Conservation (phyloP, 371 early-diverging fungal species). For the Choanephora cucurbitarum region DNA sequence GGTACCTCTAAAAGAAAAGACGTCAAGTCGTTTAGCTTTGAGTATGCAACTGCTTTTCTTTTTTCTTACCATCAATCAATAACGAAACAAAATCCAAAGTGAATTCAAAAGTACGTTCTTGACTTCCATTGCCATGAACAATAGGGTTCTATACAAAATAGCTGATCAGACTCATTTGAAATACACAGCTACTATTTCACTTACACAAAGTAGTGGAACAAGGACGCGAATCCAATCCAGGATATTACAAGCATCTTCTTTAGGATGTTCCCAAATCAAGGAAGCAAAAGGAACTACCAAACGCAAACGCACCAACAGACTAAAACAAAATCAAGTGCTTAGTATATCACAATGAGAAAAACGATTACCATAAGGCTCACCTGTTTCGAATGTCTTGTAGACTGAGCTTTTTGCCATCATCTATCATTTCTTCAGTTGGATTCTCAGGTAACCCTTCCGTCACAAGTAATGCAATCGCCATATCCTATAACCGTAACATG, state of each 20-base stretch:
- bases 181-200: slow-evolving; percentile 3
- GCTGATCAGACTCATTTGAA: neutral
- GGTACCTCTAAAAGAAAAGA: slow-evolving; percentile 31
- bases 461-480: slow-evolving; percentile 39
- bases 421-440: slow-evolving; percentile 12
- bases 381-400: slow-evolving; percentile 51
- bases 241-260: slow-evolving; percentile 50
- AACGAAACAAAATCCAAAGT: slow-evolving; percentile 60
- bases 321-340: slow-evolving; percentile 9
- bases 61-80: slow-evolving; percentile 52
- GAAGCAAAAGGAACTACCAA: slow-evolving; percentile 58
- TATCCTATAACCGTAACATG: slow-evolving; percentile 29
- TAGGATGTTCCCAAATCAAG: slow-evolving; percentile 60
- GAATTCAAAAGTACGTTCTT: slow-evolving; percentile 64
- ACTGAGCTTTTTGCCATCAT: slow-evolving; percentile 20
- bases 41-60: neutral
- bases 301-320: slow-evolving; percentile 51
- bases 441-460: slow-evolving; percentile 39
- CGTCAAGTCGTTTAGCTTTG: neutral
- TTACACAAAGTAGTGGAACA: slow-evolving; percentile 44
- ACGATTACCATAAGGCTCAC: slow-evolving; percentile 19
- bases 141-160: slow-evolving; percentile 44
- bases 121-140: slow-evolving; percentile 64
- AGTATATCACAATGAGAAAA: too few species aligned
- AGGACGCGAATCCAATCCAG: slow-evolving; percentile 44